These are phyloP conservation scores for Lentinula sp. DNA, from an alignment of 768 basidiomycete genomes.

Conservation along the genomic window DNA sequence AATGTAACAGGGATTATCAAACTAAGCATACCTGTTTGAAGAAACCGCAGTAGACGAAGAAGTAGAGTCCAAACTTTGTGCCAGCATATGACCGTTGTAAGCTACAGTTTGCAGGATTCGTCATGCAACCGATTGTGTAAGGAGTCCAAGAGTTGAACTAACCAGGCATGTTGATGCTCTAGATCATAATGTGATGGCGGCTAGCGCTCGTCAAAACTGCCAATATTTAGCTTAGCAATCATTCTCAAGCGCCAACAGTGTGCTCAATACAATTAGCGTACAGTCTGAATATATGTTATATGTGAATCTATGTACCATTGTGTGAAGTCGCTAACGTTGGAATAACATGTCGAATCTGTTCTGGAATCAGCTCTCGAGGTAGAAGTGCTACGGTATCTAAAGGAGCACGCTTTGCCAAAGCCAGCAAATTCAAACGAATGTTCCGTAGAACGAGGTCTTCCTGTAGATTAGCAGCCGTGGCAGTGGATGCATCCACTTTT, in stretches of 20 bases:
- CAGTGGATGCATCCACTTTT: constrained; percentile 15
- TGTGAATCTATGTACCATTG: background rate
- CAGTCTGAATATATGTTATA: background rate
- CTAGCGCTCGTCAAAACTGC: background rate
- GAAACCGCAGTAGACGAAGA: constrained; percentile 34
- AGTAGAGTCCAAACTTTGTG: constrained; percentile 11
- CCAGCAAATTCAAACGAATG: constrained; percentile 67
- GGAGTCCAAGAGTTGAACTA: background rate
- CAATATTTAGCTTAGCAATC: background rate
- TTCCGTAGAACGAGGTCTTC: constrained; percentile 48
- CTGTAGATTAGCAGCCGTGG: background rate
- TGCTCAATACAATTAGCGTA: background rate
- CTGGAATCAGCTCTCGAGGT: constrained; percentile 60
- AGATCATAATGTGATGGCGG: background rate
- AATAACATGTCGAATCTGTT: constrained; percentile 56
- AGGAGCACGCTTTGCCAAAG: constrained; percentile 73
- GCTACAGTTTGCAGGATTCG: background rate
- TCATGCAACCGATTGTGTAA: background rate
- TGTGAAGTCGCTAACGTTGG: constrained; percentile 30
- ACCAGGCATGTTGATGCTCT: constrained; percentile 2
- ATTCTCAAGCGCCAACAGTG: background rate
- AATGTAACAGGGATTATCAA: background rate
- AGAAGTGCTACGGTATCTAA: constrained; percentile 62
- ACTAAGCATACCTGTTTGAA: constrained; percentile 28
- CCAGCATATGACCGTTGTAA: background rate